Evolutionary conservation across 1,284 basidiomycete genomes (phyloP), one percentile per base, ranked within the genome.

Genomic region (Rhodofomes roseus): DNA sequence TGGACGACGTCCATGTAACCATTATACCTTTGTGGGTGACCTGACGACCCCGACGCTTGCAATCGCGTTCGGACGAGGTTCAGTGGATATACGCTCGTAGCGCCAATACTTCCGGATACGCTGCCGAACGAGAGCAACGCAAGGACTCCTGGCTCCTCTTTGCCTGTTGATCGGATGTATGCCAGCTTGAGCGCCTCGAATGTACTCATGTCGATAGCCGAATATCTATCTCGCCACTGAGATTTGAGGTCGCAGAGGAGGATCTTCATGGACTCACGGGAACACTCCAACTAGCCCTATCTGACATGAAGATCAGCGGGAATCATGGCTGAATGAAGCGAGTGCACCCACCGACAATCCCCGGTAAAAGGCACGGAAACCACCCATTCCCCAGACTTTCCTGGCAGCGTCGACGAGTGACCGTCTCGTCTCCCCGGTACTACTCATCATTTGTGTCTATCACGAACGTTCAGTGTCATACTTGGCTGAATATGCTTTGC

Each of bases 381-480:
- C 90, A 22, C 96, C 96, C n/a, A 92, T 71, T 59, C 80, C 80
- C 92, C 92, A 98, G 71, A 85, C 76, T 65, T 82, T 83, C 67
- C 73, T 89, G 40, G 84, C 82, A 6, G 89, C 82, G 25, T 83
- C 77, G 20, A 82, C 66, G 58, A 91, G 75, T 63, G 83, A 82
- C 59, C 81, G 80, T 67, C 86, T 86, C 66, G 86, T 80, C 27
- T 80, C 77, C 12, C 83, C 84, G 7, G 89, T 80, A 64, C 83
- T 89, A 72, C 91, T 94, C 87, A 96, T 96, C 87, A 97, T 93
- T 85, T 95, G 90, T 1, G 93, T 96, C 86, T 95, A 73, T 58
- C 56, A 59, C 54, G 40, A 55, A 61, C 52, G 48, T 60, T 57
- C 39, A 56, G 20, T 51, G 34, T 55, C 37, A 29, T 23, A 6